Evolutionary conservation across 2,329 filamentous ascomycete genomes (phyloP).

Genomic region (Alternaria brassicicola): DNA sequence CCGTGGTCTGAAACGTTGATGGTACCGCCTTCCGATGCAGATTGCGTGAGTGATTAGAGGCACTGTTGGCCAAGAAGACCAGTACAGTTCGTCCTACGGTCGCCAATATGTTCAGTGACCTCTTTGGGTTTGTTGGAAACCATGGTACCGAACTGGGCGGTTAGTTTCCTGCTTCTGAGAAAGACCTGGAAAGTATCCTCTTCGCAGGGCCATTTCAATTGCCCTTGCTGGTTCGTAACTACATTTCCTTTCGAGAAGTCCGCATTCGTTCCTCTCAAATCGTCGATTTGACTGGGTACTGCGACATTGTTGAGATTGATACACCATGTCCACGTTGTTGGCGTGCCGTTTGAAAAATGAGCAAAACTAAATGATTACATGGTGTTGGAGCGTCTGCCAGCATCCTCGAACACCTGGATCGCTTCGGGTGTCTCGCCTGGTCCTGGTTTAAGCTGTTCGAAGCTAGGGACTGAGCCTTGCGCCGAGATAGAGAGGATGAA

Average conservation of each 20-base stretch:
- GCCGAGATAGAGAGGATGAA: background rate
- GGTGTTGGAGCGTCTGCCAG: background rate
- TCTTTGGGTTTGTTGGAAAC: background rate
- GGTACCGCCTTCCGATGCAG: background rate
- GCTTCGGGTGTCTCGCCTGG: background rate
- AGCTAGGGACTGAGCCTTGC: background rate
- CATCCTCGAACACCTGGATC: background rate
- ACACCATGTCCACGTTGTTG: background rate
- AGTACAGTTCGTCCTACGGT: conserved; percentile 5
- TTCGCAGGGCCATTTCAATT: conserved; percentile 5
- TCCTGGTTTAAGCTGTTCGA: background rate
- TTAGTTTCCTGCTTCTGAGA: background rate
- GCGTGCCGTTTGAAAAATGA: background rate
- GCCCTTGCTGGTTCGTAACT: conserved; percentile 3
- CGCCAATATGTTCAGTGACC: background rate
- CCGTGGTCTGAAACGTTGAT: background rate
- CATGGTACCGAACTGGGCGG: background rate
- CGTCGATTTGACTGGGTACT: background rate
- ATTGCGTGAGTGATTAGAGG: background rate
- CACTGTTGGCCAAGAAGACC: background rate
- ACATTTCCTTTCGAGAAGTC: background rate
- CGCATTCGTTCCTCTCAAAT: background rate
- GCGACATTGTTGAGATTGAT: conserved; percentile 1
- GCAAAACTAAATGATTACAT: no score
- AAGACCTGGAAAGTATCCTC: background rate